Base-by-base conservation (phyloP, 1,284 basidiomycete genomes). In the Microbotryomycetes sp. region DNA sequence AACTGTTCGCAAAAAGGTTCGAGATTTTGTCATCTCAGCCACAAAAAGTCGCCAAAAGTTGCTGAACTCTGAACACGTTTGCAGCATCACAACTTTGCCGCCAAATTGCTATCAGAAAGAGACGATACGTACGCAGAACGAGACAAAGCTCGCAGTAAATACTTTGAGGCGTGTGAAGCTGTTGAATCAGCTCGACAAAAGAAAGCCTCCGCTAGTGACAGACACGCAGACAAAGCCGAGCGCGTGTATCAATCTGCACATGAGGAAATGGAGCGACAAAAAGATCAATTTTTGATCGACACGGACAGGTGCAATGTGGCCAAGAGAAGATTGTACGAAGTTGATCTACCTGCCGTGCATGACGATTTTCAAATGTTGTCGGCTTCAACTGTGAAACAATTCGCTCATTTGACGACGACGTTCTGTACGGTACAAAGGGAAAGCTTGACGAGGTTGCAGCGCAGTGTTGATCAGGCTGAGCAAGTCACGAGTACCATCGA, bases 361-460 rank as follows among this genome's bases (percentile, higher is more conserved):
- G 65, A 69, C 55, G 65, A 62, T 14, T 69, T 56, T 32, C 67
- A 69, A 30, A n/a, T 47, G 7, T 55, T 69, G 46, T 62, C 63
- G 25, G 56, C 47, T 2, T 56, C 53, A 26, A 56, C 51, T 6
- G 59, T 67, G 16, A 25, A 45, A 4, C 58, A 67, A 16, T 57
- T 69, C 31, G 49, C 56, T 2, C 32, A 25, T 6, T n/a, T 60
- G 12, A 15, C 67, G 9, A 48, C 48, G 19, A 36, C 47, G 3
- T 30, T 59, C 51, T 19, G 54, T 6, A 22, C n/a, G n/a, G 16
- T 69, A 3, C 52, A 67, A 36, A n/a, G 25, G 6, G 52, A 64
- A 28, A 50, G 45, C 19, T 30, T 57, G 9, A 54, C 49, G 23
- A 45, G 51, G 14, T 29, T 59, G 6, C 4, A 26, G 28, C 19